Base-by-base conservation (phyloP, 1,284 basidiomycete genomes). In the Boletus smithii region DNA sequence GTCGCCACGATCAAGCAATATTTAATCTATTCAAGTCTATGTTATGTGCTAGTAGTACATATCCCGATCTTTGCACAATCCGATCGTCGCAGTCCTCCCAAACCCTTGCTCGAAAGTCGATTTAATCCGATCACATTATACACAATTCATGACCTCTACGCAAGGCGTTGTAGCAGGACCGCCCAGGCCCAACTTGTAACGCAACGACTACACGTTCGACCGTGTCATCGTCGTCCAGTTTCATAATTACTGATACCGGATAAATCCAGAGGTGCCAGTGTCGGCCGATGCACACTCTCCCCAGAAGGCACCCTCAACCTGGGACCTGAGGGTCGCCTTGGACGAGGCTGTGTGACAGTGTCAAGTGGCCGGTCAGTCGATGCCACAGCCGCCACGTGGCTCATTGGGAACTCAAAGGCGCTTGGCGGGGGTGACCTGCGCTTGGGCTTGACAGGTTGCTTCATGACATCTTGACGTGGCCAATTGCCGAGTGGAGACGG, bases 401-500 rank as follows among this genome's bases (percentile, higher is more conserved):
- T 13, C 3, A 16, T 16, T 23, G 67, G 61, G 34, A 66, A 66
- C 36, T 54, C 56, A 11, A 44, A 55, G 0, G 59, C 46, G 13
- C 49, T 57, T 7, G 60, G 61, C 32, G 64, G 56, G 13, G 58
- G 54, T 23, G 45, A 6, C 54, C 63, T 66, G 50, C 63, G 61
- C 48, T 67, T 69, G 33, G 51, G 44, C 24, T 36, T 49, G 44
- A 54, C 49, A 24, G 75, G 71, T 31, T 60, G 67, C 23, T 70
- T 64, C 56, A 76, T 69, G 38, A 73, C 66, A 51, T 80, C 73
- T 13, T 60, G 54, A 23, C 76, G 73, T 16, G 81, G 81, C 82
- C 81, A 84, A 38, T 75, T 60, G 17, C 78, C 77, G 1, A 83
- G 63, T 5, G 76, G 78, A 11, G 73, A 66, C n/a, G 77, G 74